These are phyloP conservation scores for Cicer cuneatum DNA, from an alignment of 306 rosid genomes.

Conservation along the genomic window DNA sequence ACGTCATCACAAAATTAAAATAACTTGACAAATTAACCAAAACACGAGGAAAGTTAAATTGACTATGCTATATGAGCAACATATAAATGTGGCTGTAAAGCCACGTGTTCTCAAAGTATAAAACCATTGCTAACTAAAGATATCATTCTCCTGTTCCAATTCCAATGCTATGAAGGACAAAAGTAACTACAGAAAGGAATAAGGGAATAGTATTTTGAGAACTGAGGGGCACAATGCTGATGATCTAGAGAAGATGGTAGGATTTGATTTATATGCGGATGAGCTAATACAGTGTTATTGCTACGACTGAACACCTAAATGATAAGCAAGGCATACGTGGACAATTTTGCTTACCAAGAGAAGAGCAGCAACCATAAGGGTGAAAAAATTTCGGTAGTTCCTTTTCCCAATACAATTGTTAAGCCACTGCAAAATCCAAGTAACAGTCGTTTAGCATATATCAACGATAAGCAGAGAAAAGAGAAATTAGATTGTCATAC, in stretches of 20 bases:
- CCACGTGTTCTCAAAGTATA: background rate
- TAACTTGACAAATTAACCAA: background rate
- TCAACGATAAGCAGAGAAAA: constrained; percentile 17
- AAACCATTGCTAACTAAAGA: constrained; percentile 9
- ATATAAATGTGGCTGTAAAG: background rate
- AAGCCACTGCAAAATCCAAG: constrained; percentile 80
- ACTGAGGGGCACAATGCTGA: constrained; percentile 2
- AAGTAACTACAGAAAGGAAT: background rate
- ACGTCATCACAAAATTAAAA: background rate
- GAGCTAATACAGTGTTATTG: constrained; percentile 28
- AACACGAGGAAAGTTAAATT: background rate
- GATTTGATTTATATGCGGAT: constrained; percentile 2
- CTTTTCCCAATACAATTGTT: constrained; percentile 90
- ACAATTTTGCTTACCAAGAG: constrained; percentile 82
- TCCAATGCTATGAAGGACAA: background rate
- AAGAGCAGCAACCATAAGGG: constrained; percentile 93
- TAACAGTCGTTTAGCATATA: constrained; percentile 39
- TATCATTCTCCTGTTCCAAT: constrained; percentile 6
- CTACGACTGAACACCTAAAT: constrained; percentile 31
- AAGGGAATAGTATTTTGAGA: constrained; percentile 26
- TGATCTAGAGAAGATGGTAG: constrained; percentile 10
- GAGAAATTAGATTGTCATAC: constrained; percentile 53
- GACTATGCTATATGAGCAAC: background rate
- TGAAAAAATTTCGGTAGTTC: constrained; percentile 90
- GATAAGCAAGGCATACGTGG: constrained; percentile 33